phyloP scores from a whole-genome alignment of 2,329 filamentous ascomycete species.

The Cryphonectria carpinicola region DNA sequence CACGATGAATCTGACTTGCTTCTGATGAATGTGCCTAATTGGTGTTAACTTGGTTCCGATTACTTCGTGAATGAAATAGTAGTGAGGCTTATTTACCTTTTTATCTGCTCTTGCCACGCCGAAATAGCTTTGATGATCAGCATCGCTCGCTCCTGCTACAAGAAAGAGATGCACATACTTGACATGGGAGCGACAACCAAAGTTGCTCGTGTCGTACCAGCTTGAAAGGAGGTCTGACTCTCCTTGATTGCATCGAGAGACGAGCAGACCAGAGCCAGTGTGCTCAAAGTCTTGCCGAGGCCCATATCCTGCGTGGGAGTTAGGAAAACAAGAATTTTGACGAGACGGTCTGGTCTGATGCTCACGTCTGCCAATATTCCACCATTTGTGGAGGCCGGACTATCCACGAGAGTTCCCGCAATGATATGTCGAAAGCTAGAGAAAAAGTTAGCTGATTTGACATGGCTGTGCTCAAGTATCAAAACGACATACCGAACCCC shows the following conservation, averaged over 20 bases:
- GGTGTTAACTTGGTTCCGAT: not conserved
- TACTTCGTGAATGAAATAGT: accelerated
- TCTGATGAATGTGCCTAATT: not conserved
- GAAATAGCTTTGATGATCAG: not conserved
- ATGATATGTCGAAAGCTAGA: slow-evolving; percentile 2
- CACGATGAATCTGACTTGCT: not conserved
- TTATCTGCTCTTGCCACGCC: not conserved
- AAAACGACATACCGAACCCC: not conserved
- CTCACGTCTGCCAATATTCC: not conserved
- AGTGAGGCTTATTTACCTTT: not conserved
- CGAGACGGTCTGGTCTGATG: not conserved
- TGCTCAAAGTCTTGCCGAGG: slow-evolving; percentile 16
- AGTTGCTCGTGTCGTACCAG: not conserved
- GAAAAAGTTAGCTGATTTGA: not conserved
- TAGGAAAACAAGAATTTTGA: not conserved
- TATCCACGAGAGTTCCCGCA: not conserved
- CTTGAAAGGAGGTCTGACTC: not conserved
- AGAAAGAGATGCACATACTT: not conserved
- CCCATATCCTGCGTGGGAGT: slow-evolving; percentile 8
- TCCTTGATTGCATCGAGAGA: slow-evolving; percentile 1
- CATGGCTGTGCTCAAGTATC: not conserved
- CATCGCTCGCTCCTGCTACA: not conserved
- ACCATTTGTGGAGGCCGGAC: not conserved
- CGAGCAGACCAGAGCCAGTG: slow-evolving; percentile 5
- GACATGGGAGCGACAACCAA: not conserved